Base-by-base conservation (phyloP, 1,139 yeast species). In the Sugiyamaella neomexicana region DNA sequence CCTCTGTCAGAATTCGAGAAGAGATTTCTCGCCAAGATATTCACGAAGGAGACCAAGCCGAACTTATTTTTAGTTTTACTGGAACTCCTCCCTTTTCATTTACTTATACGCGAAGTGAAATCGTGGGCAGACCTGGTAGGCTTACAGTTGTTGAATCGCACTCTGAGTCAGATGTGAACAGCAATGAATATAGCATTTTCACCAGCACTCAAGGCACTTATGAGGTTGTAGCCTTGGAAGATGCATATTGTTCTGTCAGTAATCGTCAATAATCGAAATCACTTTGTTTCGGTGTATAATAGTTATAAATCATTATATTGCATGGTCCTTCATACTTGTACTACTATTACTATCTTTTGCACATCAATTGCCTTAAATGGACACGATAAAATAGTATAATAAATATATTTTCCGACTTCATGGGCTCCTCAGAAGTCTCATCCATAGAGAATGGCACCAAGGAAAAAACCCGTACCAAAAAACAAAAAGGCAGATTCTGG, bases 151-250 rank as follows among this genome's bases (percentile, higher is more conserved):
- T 88, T 27, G 98, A 91, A 65, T 85, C 89, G 1, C 86, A 86
- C 59, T 83, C 87, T 2, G 82, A 91, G 32, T 76, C 81, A 7
- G 85, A 85, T 60, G 88, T 91, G 36, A 75, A 81, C 72, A 85
- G 80, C 2, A 72, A 82, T 64, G 89, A 85, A 62, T 83, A 89
- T 67, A 78, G 82, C 49, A 85, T 88, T 4, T 75, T 79, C 65
- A 93, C 96, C 1, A 87, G 89, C 62, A 75, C 89, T 62, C 97
- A 91, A 68, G 99, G 99, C 45, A 86, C 90, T 2, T 93, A 95
- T 67, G 97, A 91, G 69, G 97, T 97, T 7, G 80, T 89, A 42
- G 90, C 87, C 64, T 82, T 93, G 10, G 81, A 82, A 55, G 99
- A 93, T 72, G 86, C 86, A 15, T 86, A 75, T 69, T 93, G 99